Base-by-base conservation (phyloP, 495 filamentous ascomycete species). In the Hypoxylon trugodes region DNA sequence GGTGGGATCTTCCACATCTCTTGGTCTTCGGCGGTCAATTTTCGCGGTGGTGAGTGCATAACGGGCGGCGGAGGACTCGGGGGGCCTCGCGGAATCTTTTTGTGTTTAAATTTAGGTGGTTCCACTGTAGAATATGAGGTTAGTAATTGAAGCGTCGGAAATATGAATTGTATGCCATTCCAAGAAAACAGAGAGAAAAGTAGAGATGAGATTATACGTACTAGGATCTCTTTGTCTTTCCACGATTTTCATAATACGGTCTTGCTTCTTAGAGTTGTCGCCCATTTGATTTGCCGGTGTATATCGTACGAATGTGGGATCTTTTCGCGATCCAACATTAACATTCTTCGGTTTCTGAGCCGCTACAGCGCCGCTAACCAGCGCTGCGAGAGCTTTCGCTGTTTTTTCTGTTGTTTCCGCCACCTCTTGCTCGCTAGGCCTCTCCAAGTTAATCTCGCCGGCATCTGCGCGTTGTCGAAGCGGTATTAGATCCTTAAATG, bases 241-340 rank as follows among this genome's bases (percentile, higher is more conserved):
- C 37, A 97, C 91, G 71, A 99, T 98, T 80, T 98, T 98, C 86
- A 99, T 93, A 62, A 99, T 96, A 9, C 96, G 88, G 67, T 97
- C 93, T 67, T 94, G 93, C 76, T 95, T 95, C 70, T 85, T 86
- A 6, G 83, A 84, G 35, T 83, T 92, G 75, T 97, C 91, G 5
- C 95, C 95, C 92, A 99, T 97, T 81, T 99, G 95, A 65, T 93
- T 93, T 4, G 92, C 91, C 1, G 95, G 95, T 21, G 93, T 97
- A 70, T 98, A 99, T 19, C 91, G 86, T 33, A 99, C 96, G 73
- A 91, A 99, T 3, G 95, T 97, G 1, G 95, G 89, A 52, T 96
- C 93, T 28, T 88, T 86, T 63, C 87, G 82, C n/a, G 78, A 78
- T 15, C 86, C 86, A 6, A 89, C 86, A 65, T 91, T 91, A 60